Evolutionary conservation across 306 rosid genomes (phyloP).

Genomic region (Rosa persica): DNA sequence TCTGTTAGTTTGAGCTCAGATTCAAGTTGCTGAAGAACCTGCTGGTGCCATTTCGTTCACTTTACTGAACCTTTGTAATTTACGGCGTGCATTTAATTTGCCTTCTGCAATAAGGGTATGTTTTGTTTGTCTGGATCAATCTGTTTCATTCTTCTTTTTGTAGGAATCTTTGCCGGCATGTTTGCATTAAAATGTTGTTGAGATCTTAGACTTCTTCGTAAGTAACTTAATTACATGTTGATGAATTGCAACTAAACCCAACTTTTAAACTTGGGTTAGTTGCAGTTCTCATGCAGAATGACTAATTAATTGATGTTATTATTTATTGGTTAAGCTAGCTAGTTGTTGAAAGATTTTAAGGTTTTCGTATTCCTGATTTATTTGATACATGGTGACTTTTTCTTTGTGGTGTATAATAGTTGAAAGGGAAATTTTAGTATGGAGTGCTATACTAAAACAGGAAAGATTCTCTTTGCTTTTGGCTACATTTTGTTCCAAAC

Average conservation of each 20-base stretch:
- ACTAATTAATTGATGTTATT: not conserved
- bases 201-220: not conserved
- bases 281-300: not conserved
- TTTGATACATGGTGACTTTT: not conserved
- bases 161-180: not conserved
- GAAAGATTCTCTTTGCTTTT: conserved; percentile 27
- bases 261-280: not conserved
- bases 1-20: not conserved
- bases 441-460: conserved; percentile 14
- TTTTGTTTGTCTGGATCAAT: not conserved
- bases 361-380: not conserved
- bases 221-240: not conserved
- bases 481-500: conserved; percentile 23
- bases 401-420: not conserved
- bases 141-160: not conserved
- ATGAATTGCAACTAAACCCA: not conserved
- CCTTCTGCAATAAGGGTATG: not conserved
- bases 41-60: not conserved
- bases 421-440: not conserved
- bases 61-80: not conserved
- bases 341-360: not conserved
- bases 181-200: not conserved
- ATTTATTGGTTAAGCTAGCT: not conserved
- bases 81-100: not conserved
- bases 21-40: not conserved